Conservation (phyloP, 176 grass and related monocot species). For the Calamus simplicifolius region DNA sequence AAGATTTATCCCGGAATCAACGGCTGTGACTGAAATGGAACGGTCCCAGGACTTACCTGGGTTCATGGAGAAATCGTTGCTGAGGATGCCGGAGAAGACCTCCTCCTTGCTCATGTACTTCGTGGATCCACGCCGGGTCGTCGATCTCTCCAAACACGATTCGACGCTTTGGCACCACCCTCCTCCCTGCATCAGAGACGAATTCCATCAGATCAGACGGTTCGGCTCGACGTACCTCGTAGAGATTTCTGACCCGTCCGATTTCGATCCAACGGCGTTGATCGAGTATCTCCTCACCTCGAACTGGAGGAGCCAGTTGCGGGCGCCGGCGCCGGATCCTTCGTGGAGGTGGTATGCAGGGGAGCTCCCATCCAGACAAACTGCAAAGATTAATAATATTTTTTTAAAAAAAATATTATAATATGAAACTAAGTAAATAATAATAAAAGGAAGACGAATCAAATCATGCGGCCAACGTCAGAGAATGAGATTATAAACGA, state of each 20-base stretch:
- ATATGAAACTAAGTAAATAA: too few relatives aligned
- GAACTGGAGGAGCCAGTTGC: too few relatives aligned
- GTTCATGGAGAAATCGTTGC: slow-evolving; percentile 40
- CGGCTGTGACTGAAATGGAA: background rate
- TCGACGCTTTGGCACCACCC: slow-evolving; percentile 62
- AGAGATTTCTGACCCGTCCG: background rate
- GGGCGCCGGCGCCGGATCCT: too few relatives aligned
- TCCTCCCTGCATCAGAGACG: slow-evolving; percentile 29
- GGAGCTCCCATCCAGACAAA: too few relatives aligned
- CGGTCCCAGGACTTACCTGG: slow-evolving; percentile 27
- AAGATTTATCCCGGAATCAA: background rate
- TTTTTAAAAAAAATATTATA: too few relatives aligned
- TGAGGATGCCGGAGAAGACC: slow-evolving; percentile 69
- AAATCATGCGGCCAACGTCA: too few relatives aligned
- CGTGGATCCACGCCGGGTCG: slow-evolving; percentile 51
- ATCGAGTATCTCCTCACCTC: slow-evolving; percentile 19
- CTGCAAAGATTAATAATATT: too few relatives aligned
- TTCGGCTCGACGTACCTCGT: too few relatives aligned
- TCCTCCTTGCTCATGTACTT: slow-evolving; percentile 42
- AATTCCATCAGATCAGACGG: background rate
- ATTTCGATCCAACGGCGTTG: background rate
- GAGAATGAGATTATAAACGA: too few relatives aligned
- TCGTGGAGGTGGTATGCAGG: too few relatives aligned
- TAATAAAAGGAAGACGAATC: too few relatives aligned
- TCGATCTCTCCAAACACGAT: slow-evolving; percentile 42